phyloP scores from a whole-genome alignment of 129 eudicot genomes.

The Apium graveolens region DNA sequence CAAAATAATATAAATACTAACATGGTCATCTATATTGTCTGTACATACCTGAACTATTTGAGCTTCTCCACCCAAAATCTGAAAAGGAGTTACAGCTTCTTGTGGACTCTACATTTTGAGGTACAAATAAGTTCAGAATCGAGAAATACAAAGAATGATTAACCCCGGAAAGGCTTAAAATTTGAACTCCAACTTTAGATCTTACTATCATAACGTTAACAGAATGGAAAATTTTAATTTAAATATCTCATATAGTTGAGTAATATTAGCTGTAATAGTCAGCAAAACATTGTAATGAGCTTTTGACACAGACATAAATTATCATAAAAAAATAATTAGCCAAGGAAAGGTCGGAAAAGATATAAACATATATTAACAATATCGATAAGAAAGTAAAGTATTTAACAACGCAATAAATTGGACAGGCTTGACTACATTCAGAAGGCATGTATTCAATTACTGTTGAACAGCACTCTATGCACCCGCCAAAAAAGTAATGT shows the following conservation, averaged over 20 bases:
- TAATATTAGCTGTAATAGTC: not conserved
- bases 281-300: not conserved
- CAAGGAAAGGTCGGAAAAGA: not conserved
- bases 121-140: constrained; percentile 13
- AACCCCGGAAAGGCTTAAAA: not conserved
- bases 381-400: not conserved
- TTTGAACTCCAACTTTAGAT: not conserved
- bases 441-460: not conserved
- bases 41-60: constrained; percentile 94
- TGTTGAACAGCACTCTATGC: not conserved
- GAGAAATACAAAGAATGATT: not conserved
- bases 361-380: not conserved
- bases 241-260: not conserved
- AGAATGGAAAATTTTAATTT: not conserved
- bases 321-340: not conserved
- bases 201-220: not conserved
- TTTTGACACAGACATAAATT: not conserved
- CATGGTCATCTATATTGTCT: not conserved
- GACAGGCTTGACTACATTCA: not conserved
- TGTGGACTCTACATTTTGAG: constrained; percentile 57
- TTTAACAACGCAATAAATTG: not conserved
- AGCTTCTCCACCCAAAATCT: constrained; percentile 96
- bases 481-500: not conserved
- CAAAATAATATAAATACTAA: not conserved
- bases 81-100: constrained; percentile 91